Base-by-base conservation (phyloP, 352 stramenopile genomes). In the Phytopythium kandeliae region DNA sequence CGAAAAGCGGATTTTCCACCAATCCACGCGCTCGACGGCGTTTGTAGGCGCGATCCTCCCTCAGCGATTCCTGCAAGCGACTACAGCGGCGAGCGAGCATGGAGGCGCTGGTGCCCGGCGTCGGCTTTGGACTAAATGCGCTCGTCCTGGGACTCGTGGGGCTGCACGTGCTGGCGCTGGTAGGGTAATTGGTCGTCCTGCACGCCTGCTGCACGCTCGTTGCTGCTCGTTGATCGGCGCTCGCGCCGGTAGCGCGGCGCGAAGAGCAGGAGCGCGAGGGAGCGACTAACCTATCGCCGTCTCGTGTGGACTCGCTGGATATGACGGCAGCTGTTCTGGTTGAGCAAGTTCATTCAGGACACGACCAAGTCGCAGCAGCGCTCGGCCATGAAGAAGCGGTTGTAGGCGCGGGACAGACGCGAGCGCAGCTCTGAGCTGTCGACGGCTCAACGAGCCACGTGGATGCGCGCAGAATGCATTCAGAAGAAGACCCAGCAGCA, bases 101-200 rank as follows among this genome's bases (percentile, higher is more conserved):
- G 25, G 31, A 38, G 16, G 44, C 28, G 28, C 44, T 50, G 17
- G 26, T 50, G 44, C 44, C 44, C 3, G 44, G 44, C 28, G 44
- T 84, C 52, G 72, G 72, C 55, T 57, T 74, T 46, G 72, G 72
- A 34, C 56, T 92, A 35, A 89, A 89, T 52, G 70, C 79, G 61
- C 67, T 92, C 36, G 69, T 92, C 43, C 66, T 48, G 16, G 69
- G 67, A 45, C 79, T 92, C 46, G 72, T 90, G 48, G 77, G 62
- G 34, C 57, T 89, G 36, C 82, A 92, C 62, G 57, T 92, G 43
- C 64, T 89, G 37, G 82, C 80, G 30, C 55, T 92, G 55, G 82
- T 90, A 57, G 24, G 54, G 64, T 25, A 21, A 22, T n/a, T 11
- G 5, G 6, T 8, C 10, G 16, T 21, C 4, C 35, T 24, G 31